These are phyloP conservation scores for Aotearoamyces nothofagi DNA, from an alignment of 2,329 filamentous ascomycete species.

Conservation along the genomic window DNA sequence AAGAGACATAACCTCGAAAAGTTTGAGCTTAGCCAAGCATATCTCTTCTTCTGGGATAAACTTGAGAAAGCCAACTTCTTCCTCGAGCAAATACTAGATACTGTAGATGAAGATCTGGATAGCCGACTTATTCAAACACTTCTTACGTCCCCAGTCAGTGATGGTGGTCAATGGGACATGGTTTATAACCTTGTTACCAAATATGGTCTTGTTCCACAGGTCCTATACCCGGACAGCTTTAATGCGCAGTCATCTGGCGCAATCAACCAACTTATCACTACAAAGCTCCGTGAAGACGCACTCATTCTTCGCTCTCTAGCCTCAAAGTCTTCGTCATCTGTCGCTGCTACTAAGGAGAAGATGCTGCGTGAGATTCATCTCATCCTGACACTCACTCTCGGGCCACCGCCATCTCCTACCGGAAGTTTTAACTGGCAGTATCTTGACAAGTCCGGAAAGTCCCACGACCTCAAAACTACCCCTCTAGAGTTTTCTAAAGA, in stretches of 20 bases:
- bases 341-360: conserved; percentile 43
- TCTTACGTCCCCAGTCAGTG: conserved; percentile 51
- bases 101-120: conserved; percentile 54
- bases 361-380: conserved; percentile 72
- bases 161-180: conserved; percentile 91
- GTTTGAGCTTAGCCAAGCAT: conserved; percentile 79
- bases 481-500: conserved; percentile 60
- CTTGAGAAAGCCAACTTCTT: conserved; percentile 86
- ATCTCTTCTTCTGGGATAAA: conserved; percentile 90
- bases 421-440: conserved; percentile 69
- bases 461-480: conserved; percentile 45
- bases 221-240: conserved; percentile 67
- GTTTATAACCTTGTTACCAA: conserved; percentile 72
- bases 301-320: conserved; percentile 51
- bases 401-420: conserved; percentile 57
- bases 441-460: conserved; percentile 50
- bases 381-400: conserved; percentile 70
- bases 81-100: conserved; percentile 70
- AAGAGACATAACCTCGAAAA: conserved; percentile 61
- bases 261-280: conserved; percentile 63
- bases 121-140: conserved; percentile 58
- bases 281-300: conserved; percentile 75
- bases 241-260: conserved; percentile 57
- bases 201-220: conserved; percentile 77
- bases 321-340: conserved; percentile 10